Percentiles rank a stretch among this genome's conserved stretches.
These are phyloP conservation scores for Vaccinium myrtillus DNA, from an alignment of 148 eudicot genomes.

Conservation along the genomic window DNA sequence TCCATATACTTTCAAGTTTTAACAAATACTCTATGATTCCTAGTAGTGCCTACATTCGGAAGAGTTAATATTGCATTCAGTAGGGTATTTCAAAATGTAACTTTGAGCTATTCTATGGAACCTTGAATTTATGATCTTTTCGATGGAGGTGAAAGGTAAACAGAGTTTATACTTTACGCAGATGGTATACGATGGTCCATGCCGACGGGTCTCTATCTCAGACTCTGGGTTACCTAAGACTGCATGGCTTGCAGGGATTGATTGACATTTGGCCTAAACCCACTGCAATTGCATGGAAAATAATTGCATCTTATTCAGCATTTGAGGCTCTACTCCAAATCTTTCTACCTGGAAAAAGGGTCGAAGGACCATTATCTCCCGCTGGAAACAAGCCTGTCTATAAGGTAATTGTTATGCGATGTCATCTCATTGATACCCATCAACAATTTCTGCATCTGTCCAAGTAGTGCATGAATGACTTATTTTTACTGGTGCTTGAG, in stretches of 20 bases:
- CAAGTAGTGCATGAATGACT: background rate
- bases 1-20: background rate
- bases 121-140: conserved; percentile 3
- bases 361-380: conserved; percentile 94
- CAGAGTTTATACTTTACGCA: conserved; percentile 29
- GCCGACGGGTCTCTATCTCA: conserved; percentile 80
- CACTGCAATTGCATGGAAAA: conserved; percentile 66
- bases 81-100: background rate
- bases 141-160: background rate
- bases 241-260: conserved; percentile 68
- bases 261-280: conserved; percentile 85
- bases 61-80: background rate
- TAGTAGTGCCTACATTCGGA: background rate
- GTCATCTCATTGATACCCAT: background rate
- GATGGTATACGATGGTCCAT: conserved; percentile 99
- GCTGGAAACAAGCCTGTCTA: conserved; percentile 85
- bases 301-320: conserved; percentile 77
- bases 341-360: conserved; percentile 79
- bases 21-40: background rate
- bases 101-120: background rate
- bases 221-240: conserved; percentile 52
- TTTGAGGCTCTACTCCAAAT: conserved; percentile 95
- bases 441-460: background rate
- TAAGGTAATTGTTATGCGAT: conserved; percentile 46
- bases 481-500: background rate